A percentile compares a stretch with the other conserved stretches of the same genome.
Conservation (phyloP, 2,329 filamentous ascomycete species). For the Diaporthe ilicicola region DNA sequence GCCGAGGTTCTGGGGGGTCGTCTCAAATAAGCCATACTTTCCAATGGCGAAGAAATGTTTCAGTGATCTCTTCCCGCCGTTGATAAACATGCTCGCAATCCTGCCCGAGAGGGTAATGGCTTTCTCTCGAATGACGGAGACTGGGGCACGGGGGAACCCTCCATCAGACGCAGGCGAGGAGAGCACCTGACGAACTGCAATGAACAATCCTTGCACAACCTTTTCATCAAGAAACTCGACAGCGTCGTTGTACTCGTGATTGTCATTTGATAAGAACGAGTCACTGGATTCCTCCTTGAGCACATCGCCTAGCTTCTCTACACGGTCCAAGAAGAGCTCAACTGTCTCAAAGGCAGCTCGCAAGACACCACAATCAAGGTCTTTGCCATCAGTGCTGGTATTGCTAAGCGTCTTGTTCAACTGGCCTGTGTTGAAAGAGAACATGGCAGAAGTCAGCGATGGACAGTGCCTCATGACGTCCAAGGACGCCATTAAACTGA, state of each 20-base stretch:
- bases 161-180: neutral
- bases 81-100: conserved; percentile 55
- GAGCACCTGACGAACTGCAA: conserved; percentile 23
- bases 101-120: conserved; percentile 55
- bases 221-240: conserved; percentile 39
- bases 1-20: conserved; percentile 48
- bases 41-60: conserved; percentile 55
- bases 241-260: conserved; percentile 57
- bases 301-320: conserved; percentile 52
- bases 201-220: conserved; percentile 24
- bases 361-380: conserved; percentile 59
- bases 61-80: conserved; percentile 50
- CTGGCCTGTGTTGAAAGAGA: conserved; percentile 59
- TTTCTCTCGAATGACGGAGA: conserved; percentile 43
- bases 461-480: conserved; percentile 58
- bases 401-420: conserved; percentile 60
- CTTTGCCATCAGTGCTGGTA: conserved; percentile 51
- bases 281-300: conserved; percentile 47
- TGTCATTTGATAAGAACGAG: conserved; percentile 37
- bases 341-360: conserved; percentile 55
- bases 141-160: neutral
- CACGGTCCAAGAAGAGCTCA: conserved; percentile 54
- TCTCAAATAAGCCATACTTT: conserved; percentile 60
- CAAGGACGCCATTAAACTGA: conserved; percentile 57
- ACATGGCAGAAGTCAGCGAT: conserved; percentile 56